phyloP scores from a whole-genome alignment of 2,329 filamentous ascomycete species.

The Exophiala alcalophila region DNA sequence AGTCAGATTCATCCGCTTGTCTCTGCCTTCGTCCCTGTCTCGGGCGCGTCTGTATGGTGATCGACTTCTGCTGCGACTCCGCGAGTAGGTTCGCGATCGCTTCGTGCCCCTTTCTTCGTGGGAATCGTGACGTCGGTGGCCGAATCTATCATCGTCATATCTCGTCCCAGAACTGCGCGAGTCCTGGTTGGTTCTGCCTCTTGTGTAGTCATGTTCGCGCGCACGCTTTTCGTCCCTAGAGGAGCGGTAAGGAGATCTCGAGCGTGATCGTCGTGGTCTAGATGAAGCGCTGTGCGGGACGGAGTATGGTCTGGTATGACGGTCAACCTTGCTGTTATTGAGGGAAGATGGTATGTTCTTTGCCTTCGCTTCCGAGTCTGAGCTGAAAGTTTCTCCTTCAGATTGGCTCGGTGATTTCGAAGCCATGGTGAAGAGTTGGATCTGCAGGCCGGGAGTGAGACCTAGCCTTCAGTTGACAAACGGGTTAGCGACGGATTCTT shows the following conservation, averaged over 20 bases:
- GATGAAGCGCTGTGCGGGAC: slow-evolving; percentile 31
- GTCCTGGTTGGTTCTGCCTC: slow-evolving; percentile 33
- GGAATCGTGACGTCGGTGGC: slow-evolving; percentile 37
- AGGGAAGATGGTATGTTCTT: slow-evolving; percentile 71
- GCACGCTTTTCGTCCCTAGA: slow-evolving; percentile 43
- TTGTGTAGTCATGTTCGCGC: slow-evolving; percentile 38
- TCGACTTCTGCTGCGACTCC: slow-evolving; percentile 42
- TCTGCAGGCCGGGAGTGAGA: slow-evolving; percentile 26
- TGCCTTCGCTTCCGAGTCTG: slow-evolving; percentile 74
- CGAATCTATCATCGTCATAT: slow-evolving; percentile 41
- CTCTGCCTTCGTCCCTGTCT: slow-evolving; percentile 22
- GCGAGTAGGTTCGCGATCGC: slow-evolving; percentile 35
- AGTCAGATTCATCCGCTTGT: slow-evolving; percentile 41
- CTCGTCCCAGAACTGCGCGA: slow-evolving; percentile 37
- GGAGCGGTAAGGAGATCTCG: slow-evolving; percentile 43
- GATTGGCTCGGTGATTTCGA: slow-evolving; percentile 65
- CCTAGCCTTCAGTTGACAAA: slow-evolving; percentile 30
- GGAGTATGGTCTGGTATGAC: slow-evolving; percentile 73
- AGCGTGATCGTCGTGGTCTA: slow-evolving; percentile 38
- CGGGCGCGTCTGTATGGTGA: slow-evolving; percentile 42
- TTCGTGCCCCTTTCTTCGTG: slow-evolving; percentile 54
- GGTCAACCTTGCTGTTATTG: slow-evolving; percentile 86
- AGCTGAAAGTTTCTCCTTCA: slow-evolving; percentile 83
- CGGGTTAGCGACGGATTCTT: slow-evolving; percentile 30
- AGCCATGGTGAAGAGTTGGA: slow-evolving; percentile 41